These are phyloP conservation scores for Trypanosoma grayi DNA, from an alignment of 208 protist species.

Conservation along the genomic window DNA sequence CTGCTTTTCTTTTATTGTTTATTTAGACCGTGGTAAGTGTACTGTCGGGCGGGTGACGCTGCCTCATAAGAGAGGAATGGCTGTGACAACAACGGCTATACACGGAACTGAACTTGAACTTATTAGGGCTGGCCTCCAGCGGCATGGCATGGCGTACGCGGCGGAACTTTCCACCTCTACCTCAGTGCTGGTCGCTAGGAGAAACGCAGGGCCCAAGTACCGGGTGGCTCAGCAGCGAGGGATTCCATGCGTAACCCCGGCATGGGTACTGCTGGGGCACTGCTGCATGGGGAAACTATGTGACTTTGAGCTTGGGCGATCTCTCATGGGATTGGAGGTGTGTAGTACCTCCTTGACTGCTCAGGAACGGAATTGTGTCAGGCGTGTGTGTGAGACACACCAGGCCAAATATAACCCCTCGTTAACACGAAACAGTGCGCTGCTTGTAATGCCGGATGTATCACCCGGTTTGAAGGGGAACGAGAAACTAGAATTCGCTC, in stretches of 20 bases:
- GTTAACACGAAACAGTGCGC: slow-evolving; percentile 34
- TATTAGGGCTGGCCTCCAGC: slow-evolving; percentile 30
- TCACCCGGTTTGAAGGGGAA: background rate
- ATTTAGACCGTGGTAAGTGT: background rate
- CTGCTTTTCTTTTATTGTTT: background rate
- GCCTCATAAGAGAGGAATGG: slow-evolving; percentile 12
- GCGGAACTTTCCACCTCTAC: slow-evolving; percentile 45
- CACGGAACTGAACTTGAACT: slow-evolving; percentile 39
- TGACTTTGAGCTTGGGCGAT: slow-evolving; percentile 36
- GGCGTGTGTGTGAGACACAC: slow-evolving; percentile 20
- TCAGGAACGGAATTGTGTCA: slow-evolving; percentile 29
- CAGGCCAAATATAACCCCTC: slow-evolving; percentile 34
- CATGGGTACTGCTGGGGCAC: slow-evolving; percentile 44
- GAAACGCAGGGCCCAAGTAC: slow-evolving; percentile 37
- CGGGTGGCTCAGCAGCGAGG: slow-evolving; percentile 32
- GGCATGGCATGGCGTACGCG: slow-evolving; percentile 31
- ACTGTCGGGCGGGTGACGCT: background rate
- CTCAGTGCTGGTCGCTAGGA: slow-evolving; percentile 42
- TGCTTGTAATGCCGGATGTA: slow-evolving; percentile 37
- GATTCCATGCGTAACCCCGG: slow-evolving; percentile 58
- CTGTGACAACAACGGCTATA: slow-evolving; percentile 63
- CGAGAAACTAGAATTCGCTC: slow-evolving; percentile 17
- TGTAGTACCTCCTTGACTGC: slow-evolving; percentile 42
- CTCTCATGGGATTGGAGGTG: slow-evolving; percentile 35
- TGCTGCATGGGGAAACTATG: slow-evolving; percentile 28